Base-by-base conservation (phyloP, 2,329 filamentous ascomycete species). In the Ophiostoma populinum region DNA sequence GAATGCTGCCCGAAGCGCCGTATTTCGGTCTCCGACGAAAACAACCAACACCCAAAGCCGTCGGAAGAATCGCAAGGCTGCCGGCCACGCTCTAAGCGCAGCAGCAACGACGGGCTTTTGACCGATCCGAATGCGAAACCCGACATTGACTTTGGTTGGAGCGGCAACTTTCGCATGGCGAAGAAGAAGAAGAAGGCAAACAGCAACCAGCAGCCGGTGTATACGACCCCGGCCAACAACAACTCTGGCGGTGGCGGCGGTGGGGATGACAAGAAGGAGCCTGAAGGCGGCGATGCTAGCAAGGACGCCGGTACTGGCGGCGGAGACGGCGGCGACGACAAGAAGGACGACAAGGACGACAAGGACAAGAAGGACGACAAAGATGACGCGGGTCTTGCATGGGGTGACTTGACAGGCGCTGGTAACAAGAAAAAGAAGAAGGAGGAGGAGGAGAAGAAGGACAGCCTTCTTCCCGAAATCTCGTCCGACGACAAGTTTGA, bases 381-480 rank as follows among this genome's bases (percentile, higher is more conserved):
- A 51, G 24, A 11, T 22, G 51, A 53, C 7, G 21, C 21, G 6
- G 21, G 7, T 22, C 7, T 11, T 22, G 21, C 22, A 32, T 75
- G 65, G 62, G 61, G 53, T 21, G 55, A 54, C 12, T 67, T 67
- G 46, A 51, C 55, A 8, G 46, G 59, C 7, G 49, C 52, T 5
- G 56, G 55, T 40, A 70, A 70, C 49, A 73, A 72, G 50, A 70
- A 70, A 50, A 69, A 67, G 45, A 55, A 53, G 42, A 70, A 70
- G 43, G 69, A 70, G 39, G 33, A 43, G 1, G 40, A 43, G 7
- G 43, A 43, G 18, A 43, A 44, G 18, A 47, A 46, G 7, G 44
- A 43, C 5, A 29, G 38, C 3, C 21, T 35, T 3, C 26, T 41
- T 3, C 35, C 35, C 7, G 39, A 41, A 7, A 37, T 32, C n/a